These are phyloP conservation scores for Penicillium desertorum DNA, from an alignment of 495 filamentous ascomycete species.

Conservation along the genomic window DNA sequence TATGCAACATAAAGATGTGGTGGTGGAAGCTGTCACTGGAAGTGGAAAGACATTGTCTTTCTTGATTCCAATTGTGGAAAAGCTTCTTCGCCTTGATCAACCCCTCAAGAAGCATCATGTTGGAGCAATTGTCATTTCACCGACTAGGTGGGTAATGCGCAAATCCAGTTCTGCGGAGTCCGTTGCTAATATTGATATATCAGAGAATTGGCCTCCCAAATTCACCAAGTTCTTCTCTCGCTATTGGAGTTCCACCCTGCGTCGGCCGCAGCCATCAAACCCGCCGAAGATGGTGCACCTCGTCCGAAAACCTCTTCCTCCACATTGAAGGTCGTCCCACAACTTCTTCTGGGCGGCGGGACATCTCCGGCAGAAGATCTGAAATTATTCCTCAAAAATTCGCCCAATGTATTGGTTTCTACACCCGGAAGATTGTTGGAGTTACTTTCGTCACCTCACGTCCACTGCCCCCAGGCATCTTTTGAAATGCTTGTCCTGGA, in stretches of 20 bases:
- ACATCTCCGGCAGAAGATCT: constrained; percentile 83
- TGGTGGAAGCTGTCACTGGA: constrained; percentile 94
- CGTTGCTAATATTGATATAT: constrained; percentile 14
- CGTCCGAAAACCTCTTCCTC: constrained; percentile 50
- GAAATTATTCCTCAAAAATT: constrained; percentile 70
- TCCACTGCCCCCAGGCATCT: constrained; percentile 81
- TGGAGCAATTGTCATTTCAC: constrained; percentile 85
- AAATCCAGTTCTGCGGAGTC: background rate
- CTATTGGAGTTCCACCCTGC: constrained; percentile 79
- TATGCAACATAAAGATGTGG: constrained; percentile 91
- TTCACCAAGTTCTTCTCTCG: constrained; percentile 74
- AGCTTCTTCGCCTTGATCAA: constrained; percentile 70
- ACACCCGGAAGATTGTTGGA: constrained; percentile 90
- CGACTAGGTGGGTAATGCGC: constrained; percentile 59
- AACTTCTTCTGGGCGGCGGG: constrained; percentile 85
- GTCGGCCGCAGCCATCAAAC: constrained; percentile 63
- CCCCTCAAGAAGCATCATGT: constrained; percentile 85
- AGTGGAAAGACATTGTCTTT: constrained; percentile 94
- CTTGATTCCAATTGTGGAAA: constrained; percentile 84
- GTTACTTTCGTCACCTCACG: constrained; percentile 84
- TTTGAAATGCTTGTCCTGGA: constrained; percentile 92
- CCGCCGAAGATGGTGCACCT: constrained; percentile 53
- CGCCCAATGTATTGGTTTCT: constrained; percentile 81
- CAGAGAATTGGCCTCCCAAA: constrained; percentile 88
- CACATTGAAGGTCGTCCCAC: constrained; percentile 66